Evolutionary conservation across 495 filamentous ascomycete species (phyloP).

Genomic region (Xylaria castorea): DNA sequence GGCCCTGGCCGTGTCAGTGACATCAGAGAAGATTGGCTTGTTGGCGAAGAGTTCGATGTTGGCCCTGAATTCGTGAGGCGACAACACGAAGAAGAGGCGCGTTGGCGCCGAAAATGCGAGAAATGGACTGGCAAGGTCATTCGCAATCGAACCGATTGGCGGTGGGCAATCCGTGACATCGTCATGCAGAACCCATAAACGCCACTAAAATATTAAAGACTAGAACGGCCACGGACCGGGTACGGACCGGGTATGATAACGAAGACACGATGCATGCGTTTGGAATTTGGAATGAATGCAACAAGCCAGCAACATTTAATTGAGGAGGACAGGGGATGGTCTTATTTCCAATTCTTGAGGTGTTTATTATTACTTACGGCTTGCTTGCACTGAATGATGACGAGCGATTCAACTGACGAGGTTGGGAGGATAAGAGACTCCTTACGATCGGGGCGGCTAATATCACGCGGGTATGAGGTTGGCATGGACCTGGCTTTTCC

Average conservation of each 20-base stretch:
- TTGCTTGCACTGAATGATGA: slow-evolving; percentile 16
- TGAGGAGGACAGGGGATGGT: slow-evolving; percentile 12
- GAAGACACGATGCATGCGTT: slow-evolving; percentile 29
- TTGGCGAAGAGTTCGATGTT: slow-evolving; percentile 96
- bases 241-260: slow-evolving; percentile 27
- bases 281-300: slow-evolving; percentile 26
- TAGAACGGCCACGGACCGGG: slow-evolving; percentile 13
- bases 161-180: slow-evolving; percentile 58
- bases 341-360: slow-evolving; percentile 17
- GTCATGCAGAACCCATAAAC: slow-evolving; percentile 38
- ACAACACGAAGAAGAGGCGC: slow-evolving; percentile 88
- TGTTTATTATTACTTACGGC: slow-evolving; percentile 16
- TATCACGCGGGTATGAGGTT: slow-evolving; percentile 1
- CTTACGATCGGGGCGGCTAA: not conserved
- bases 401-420: slow-evolving; percentile 2
- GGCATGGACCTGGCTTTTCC: slow-evolving; percentile 23
- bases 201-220: not conserved
- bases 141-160: slow-evolving; percentile 52
- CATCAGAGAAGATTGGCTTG: slow-evolving; percentile 77
- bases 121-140: slow-evolving; percentile 66
- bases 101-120: slow-evolving; percentile 84
- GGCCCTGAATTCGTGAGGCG: slow-evolving; percentile 91
- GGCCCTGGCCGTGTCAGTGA: slow-evolving; percentile 54
- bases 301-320: slow-evolving; percentile 36
- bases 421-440: slow-evolving; percentile 4